Base-by-base conservation (phyloP, 306 rosid species). In the Quercus ilex region DNA sequence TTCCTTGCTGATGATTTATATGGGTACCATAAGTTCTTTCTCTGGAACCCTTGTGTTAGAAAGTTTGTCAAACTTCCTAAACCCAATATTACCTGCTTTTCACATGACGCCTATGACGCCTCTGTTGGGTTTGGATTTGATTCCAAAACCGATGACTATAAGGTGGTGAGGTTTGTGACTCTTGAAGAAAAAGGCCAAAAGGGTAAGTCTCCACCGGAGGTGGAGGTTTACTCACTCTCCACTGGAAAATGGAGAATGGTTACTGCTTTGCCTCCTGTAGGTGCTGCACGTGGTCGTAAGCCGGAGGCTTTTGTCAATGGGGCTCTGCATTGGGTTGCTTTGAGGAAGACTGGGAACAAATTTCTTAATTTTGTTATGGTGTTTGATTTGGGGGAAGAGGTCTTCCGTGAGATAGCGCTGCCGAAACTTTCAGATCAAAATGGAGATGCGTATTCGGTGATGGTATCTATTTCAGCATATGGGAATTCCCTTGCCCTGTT, bases 11-110 rank as follows among this genome's bases (percentile, higher is more conserved):
- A 75, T 20, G 18, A 60, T 23, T 21, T 33, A 0, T 65, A 6
- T 10, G 9, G 6, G 30, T 11, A 20, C 13, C 4, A 0, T 12
- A 17, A 31, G 6, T 11, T 59, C 25, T 4, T 60, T 21, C 17
- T 76, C 25, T 76, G 79, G 79, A 75, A 75, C n/a, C 79, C 79
- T 5, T 43, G 26, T 23, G 17, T 75, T 46, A 55, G 20, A 18
- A 75, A 76, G 28, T 63, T 60, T 18, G 4, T 76, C 18, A 35
- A 6, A 5, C 72, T 76, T 63, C 72, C 79, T 3, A 41, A 2
- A 46, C 62, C 79, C 46, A 49, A 31, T 4, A 10, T 35, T 6
- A 57, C 7, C 20, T 35, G 12, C 13, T 5, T 5, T 31, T 15
- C 20, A 10, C 28, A 20, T 31, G 17, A 1, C 3, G 33, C 12